Conservation (phyloP, 1,139 yeast species). For the Pichia sp. region DNA sequence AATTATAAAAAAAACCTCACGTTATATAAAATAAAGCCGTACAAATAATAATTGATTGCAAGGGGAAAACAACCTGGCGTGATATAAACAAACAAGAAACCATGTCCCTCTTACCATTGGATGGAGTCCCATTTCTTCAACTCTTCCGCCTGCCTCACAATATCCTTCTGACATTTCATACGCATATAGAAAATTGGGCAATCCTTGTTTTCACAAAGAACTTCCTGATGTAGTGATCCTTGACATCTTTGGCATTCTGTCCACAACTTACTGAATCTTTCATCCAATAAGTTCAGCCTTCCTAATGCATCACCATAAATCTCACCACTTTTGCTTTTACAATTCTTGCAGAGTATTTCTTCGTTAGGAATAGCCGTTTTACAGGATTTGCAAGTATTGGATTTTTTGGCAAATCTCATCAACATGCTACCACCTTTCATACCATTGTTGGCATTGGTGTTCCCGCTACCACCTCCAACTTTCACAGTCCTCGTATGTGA, state of each 20-base stretch:
- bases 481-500: conserved; percentile 77
- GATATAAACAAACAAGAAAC: too few relatives aligned
- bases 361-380: conserved; percentile 58
- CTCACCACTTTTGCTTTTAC: conserved; percentile 66
- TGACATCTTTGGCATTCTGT: conserved; percentile 98
- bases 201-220: conserved; percentile 88
- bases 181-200: conserved; percentile 98
- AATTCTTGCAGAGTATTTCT: conserved; percentile 65
- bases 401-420: conserved; percentile 86
- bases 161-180: conserved; percentile 87
- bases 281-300: conserved; percentile 72
- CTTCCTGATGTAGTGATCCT: conserved; percentile 93
- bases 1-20: too few relatives aligned
- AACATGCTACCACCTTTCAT: conserved; percentile 46
- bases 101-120: conserved; percentile 33
- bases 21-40: too few relatives aligned
- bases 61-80: too few relatives aligned
- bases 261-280: conserved; percentile 85
- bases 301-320: conserved; percentile 73
- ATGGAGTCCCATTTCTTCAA: conserved; percentile 65
- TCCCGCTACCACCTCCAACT: conserved; percentile 40
- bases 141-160: conserved; percentile 59
- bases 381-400: conserved; percentile 84
- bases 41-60: too few relatives aligned
- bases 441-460: too few relatives aligned